Percentiles rank a stretch among this genome's conserved stretches.
Evolutionary conservation across 2,329 filamentous ascomycete genomes (phyloP).

Genomic region (Didymella exigua): DNA sequence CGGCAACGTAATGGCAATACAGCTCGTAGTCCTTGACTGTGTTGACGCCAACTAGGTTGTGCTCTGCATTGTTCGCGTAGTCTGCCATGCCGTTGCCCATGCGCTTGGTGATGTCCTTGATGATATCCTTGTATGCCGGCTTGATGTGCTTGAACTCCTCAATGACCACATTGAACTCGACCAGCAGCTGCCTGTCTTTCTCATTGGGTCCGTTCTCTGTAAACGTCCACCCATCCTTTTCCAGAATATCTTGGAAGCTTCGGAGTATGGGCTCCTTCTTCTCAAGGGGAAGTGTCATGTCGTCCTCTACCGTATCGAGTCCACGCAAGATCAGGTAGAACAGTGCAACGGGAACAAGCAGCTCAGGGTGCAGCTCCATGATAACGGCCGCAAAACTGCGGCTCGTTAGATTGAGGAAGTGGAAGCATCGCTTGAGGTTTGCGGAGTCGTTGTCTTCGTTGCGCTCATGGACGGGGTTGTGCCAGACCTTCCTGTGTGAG

Average conservation of each 20-base stretch:
- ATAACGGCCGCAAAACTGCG: conserved; percentile 94
- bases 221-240: conserved; percentile 89
- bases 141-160: conserved; percentile 88
- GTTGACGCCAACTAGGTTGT: conserved; percentile 78
- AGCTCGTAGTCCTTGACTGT: conserved; percentile 89
- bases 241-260: conserved; percentile 78
- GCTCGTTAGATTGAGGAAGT: conserved; percentile 84
- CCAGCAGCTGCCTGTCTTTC: conserved; percentile 90
- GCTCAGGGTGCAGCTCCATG: conserved; percentile 91
- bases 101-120: conserved; percentile 87
- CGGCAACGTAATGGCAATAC: conserved; percentile 99
- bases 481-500: conserved; percentile 85
- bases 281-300: conserved; percentile 85
- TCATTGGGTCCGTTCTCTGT: conserved; percentile 84
- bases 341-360: conserved; percentile 83
- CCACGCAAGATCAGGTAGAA: conserved; percentile 94
- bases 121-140: conserved; percentile 80
- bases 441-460: conserved; percentile 75
- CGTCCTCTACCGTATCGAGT: conserved; percentile 97
- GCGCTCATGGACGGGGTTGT: conserved; percentile 88
- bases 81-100: conserved; percentile 99
- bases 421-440: conserved; percentile 81
- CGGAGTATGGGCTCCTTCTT: conserved; percentile 87
- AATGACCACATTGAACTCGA: conserved; percentile 88
- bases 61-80: conserved; percentile 82